Evolutionary conservation across 2,329 filamentous ascomycete species (phyloP), one percentile per base, ranked within the genome.

Genomic region (Colletotrichum lentis): DNA sequence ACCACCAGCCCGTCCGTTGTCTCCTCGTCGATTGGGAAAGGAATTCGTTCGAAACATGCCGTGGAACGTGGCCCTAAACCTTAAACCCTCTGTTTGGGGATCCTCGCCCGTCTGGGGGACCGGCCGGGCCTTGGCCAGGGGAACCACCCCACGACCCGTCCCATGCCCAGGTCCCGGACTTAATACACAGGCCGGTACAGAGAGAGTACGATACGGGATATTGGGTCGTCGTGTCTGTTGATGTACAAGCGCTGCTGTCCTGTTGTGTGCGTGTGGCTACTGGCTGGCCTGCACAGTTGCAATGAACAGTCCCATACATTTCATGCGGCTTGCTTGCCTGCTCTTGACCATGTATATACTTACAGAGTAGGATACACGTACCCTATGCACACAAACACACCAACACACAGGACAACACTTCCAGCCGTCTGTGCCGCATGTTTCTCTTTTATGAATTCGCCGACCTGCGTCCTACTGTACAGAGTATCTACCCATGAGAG

Each of bases 41-140:
- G 41, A 64, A 41, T 41, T 64, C 60, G 60, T 54, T 67, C 64
- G 64, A 67, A 67, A 67, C 64, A 54, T 64, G 60, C 62, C 47
- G 61, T 64, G 64, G 64, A 67, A 67, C 61, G 61, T 67, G 61
- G 61, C 52, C 44, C 41, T 46, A 64, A 67, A 67, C 64, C 64
- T 53, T 67, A 64, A 57, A 41, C 14, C 27, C 20, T 37, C 47
- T 31, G 27, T 54, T 47, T 31, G 47, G 60, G 53, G 31, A 58
- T 41, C 64, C 64, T 60, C 44, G 27, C 14, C 16, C 18, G 35
- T 52, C 50, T 41, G 18, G 54, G 54, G 64, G 27, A 31, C 27
- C 27, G 27, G 59, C 47, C 24, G 53, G 60, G 39, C 54, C 31
- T 54, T n/a, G 53, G 49, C 46, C 6, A 22, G 49, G 56, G 31